A percentile compares a stretch with the other conserved stretches of the same genome.
These are phyloP conservation scores for Podaxis sp. DNA, from an alignment of 768 basidiomycete genomes.

Conservation along the genomic window DNA sequence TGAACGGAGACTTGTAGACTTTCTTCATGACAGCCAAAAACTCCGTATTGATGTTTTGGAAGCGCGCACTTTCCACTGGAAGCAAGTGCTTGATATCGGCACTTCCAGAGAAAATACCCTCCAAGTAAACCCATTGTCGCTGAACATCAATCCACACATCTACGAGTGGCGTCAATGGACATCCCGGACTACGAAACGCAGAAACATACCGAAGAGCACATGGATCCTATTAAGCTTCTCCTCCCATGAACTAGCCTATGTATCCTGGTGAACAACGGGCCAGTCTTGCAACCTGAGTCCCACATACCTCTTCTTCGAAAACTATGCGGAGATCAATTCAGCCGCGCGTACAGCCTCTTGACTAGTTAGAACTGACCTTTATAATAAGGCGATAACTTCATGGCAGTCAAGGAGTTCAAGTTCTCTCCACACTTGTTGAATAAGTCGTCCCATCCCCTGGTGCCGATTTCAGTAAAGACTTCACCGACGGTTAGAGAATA, in stretches of 20 bases:
- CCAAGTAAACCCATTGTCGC: slow-evolving; percentile 98
- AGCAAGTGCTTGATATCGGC: slow-evolving; percentile 99
- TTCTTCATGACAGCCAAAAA: slow-evolving; percentile 99
- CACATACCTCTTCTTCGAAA: slow-evolving; percentile 82
- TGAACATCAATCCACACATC: slow-evolving; percentile 99
- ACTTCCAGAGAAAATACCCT: slow-evolving; percentile 99
- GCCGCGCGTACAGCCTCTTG: not conserved
- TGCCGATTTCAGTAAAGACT: slow-evolving; percentile 8
- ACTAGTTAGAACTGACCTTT: slow-evolving; percentile 56
- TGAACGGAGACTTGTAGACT: slow-evolving; percentile 98
- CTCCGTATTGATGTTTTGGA: slow-evolving; percentile 98
- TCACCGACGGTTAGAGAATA: not conserved
- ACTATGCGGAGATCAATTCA: slow-evolving; percentile 41
- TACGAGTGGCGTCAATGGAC: slow-evolving; percentile 28
- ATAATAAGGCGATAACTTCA: slow-evolving; percentile 98
- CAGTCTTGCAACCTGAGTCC: not conserved
- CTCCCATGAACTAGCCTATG: slow-evolving; percentile 86
- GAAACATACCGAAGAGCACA: slow-evolving; percentile 80
- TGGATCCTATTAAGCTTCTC: slow-evolving; percentile 96
- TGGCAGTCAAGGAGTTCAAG: slow-evolving; percentile 90
- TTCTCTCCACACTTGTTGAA: slow-evolving; percentile 98
- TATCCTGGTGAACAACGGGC: slow-evolving; percentile 14
- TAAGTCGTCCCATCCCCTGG: slow-evolving; percentile 93
- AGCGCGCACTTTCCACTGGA: slow-evolving; percentile 95
- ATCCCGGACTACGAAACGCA: not conserved